phyloP scores from a whole-genome alignment of 176 grass and related monocot species.

The Ensete ventricosum region DNA sequence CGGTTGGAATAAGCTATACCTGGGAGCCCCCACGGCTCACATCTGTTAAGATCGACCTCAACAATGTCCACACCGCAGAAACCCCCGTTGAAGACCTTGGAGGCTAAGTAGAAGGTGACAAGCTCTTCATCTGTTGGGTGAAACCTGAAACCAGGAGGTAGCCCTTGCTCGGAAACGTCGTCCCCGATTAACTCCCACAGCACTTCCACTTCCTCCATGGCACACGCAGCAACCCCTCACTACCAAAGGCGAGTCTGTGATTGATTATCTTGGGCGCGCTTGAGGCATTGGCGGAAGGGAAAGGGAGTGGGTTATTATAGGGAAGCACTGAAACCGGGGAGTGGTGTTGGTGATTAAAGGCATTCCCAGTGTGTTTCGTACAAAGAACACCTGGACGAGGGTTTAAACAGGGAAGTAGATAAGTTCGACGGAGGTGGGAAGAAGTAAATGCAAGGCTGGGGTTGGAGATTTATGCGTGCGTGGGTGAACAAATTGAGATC shows the following conservation, averaged over 20 bases:
- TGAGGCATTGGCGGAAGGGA: constrained; percentile 21
- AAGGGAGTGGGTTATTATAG: constrained; percentile 28
- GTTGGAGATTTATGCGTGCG: constrained; percentile 46
- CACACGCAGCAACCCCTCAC: constrained; percentile 3
- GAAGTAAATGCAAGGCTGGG: constrained; percentile 28
- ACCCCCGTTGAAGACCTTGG: constrained; percentile 88
- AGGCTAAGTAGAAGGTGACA: constrained; percentile 78
- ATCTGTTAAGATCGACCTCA: constrained; percentile 89
- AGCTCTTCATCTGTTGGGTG: constrained; percentile 97
- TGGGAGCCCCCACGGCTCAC: constrained; percentile 94
- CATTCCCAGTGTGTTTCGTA: constrained; percentile 1
- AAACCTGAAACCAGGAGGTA: constrained; percentile 90
- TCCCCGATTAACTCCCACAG: constrained; percentile 69
- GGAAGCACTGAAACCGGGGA: constrained; percentile 42
- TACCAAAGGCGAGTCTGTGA: neutral
- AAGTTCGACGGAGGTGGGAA: constrained; percentile 13
- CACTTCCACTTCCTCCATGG: constrained; percentile 46
- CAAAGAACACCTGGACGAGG: constrained; percentile 40
- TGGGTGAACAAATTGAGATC: constrained; percentile 32
- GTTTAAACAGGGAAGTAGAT: constrained; percentile 53
- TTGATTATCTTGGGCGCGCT: constrained; percentile 12
- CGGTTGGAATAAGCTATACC: constrained; percentile 9
- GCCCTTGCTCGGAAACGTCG: constrained; percentile 59
- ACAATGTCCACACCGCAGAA: constrained; percentile 70
- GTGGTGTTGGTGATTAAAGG: neutral